Base-by-base conservation (phyloP, 2,329 filamentous ascomycete genomes). In the Sporothrix sp. region DNA sequence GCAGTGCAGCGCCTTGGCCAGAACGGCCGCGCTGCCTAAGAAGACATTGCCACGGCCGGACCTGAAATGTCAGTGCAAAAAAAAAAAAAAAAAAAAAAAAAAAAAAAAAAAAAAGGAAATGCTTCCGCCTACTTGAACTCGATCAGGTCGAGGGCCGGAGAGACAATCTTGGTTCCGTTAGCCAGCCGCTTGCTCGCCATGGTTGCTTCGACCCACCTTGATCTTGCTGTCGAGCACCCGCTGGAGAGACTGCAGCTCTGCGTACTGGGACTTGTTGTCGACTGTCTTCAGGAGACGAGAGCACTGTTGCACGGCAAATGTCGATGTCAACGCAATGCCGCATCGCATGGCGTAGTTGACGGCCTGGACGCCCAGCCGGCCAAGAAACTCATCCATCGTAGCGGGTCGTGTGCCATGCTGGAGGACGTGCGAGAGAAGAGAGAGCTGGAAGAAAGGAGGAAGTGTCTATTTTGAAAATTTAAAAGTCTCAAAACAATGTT, bases 271-370 rank as follows among this genome's bases (percentile, higher is more conserved):
- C 58, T 75, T 77, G 60, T 89, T 79, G 58, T 88, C 81, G 13
- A 93, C 82, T 36, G 80, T 83, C 71, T 85, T 87, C 52, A 95
- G 71, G 11, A 96, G 70, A 37, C 85, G 79, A 1, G 84, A 81
- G 52, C 85, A 89, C 66, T 95, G 88, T 52, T 79, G 79, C 56
- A 95, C 75, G n/a, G 89, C 87, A 69, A 89, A 95, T 35, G 76
- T 81, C 48, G 87, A 88, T 2, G 90, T 95, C 57, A 95, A 77
- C 44, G 85, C 81, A 58, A 97, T 83, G 45, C 89, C 89, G 16
- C 88, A 90, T 45, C 86, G 76, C 60, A 96, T 90, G 63, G 89
- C 89, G 77, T 93, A 94, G 69, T 88, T 95, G 76, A 94, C 84
- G 45, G 87, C 87, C 69, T 94, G 87, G 44, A 71, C 66, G 55